phyloP scores from a whole-genome alignment of 352 stramenopile genomes.

The Phytophthora crassamura region DNA sequence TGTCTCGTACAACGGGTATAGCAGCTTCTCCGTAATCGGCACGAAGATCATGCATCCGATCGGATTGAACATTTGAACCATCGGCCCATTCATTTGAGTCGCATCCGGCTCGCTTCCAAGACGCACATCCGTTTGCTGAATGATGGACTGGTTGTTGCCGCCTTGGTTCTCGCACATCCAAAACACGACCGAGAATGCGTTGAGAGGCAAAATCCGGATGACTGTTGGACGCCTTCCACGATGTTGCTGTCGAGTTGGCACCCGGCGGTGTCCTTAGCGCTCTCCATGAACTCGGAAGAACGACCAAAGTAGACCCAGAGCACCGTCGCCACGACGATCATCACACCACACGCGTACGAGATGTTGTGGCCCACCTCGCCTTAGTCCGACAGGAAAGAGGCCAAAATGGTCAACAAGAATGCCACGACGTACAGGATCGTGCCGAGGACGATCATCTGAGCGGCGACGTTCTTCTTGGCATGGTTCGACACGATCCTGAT shows the following conservation, averaged over 20 bases:
- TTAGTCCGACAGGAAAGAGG: conserved; percentile 50
- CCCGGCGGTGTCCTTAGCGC: conserved; percentile 39
- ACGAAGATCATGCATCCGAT: conserved; percentile 44
- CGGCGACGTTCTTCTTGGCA: conserved; percentile 30
- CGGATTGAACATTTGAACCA: conserved; percentile 51
- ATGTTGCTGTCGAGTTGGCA: conserved; percentile 41
- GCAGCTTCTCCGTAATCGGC: conserved; percentile 38
- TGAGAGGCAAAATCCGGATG: conserved; percentile 52
- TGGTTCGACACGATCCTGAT: conserved; percentile 37
- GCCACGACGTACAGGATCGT: conserved; percentile 38
- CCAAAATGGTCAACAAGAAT: conserved; percentile 55
- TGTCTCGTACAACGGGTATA: conserved; percentile 49
- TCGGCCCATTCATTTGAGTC: conserved; percentile 52
- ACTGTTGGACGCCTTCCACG: conserved; percentile 59
- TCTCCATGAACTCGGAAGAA: conserved; percentile 49
- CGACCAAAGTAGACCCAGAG: conserved; percentile 50
- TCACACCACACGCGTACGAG: conserved; percentile 43
- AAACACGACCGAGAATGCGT: conserved; percentile 61
- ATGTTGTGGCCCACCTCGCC: conserved; percentile 40
- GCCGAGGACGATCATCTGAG: conserved; percentile 37
- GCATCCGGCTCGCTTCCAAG: conserved; percentile 31
- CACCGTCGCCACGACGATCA: conserved; percentile 47
- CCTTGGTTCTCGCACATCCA: conserved; percentile 60
- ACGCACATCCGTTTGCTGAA: conserved; percentile 62
- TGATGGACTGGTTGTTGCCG: conserved; percentile 68